Base-by-base conservation (phyloP, 108 stramenopile species). In the Discostella pseudostelligera region DNA sequence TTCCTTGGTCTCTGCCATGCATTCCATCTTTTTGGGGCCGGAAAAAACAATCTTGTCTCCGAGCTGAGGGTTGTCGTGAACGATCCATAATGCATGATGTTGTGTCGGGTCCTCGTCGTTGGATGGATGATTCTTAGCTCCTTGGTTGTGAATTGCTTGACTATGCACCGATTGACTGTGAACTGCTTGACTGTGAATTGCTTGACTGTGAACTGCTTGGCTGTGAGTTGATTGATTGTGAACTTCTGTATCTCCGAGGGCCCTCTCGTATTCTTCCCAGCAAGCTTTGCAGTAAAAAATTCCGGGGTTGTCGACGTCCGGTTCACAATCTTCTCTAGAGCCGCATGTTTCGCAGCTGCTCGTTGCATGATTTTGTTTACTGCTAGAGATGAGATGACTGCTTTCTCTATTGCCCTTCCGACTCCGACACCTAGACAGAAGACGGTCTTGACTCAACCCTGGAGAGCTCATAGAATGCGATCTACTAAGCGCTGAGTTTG, bases 1-100 rank as follows among this genome's bases (percentile, higher is more conserved):
- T 26, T 81, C 81, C 62, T 84, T 82, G 8, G 83, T 84, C 64
- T 84, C 83, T n/a, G 81, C 44, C 65, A 84, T 67, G 35, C 76
- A 78, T 32, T 72, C 59, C 68, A 79, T 67, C 26, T 63, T 55
- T 25, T 48, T 65, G 4, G 69, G 59, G 19, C 78, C 78, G 14
- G 79, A 80, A 39, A 49, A 73, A 49, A 56, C 32, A 21, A 84
- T 69, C 39, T 74, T 56, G 12, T 49, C 56, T 22, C 69, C 74
- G 22, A 84, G 70, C 37, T 74, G 62, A 19, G 78, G 78, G 47
- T 84, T 81, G 54, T 84, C 83, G 63, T 84, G 83, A 28, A 78
- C 74, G 54, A 84, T 72, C 80, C 80, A 84, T 26, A 84, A 53
- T 26, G 76, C 69, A 59, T 80, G 66, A 49, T 58, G 59, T 22